Evolutionary conservation across 768 basidiomycete genomes (phyloP).

Genomic region (Coprinellus aureogranulatus): DNA sequence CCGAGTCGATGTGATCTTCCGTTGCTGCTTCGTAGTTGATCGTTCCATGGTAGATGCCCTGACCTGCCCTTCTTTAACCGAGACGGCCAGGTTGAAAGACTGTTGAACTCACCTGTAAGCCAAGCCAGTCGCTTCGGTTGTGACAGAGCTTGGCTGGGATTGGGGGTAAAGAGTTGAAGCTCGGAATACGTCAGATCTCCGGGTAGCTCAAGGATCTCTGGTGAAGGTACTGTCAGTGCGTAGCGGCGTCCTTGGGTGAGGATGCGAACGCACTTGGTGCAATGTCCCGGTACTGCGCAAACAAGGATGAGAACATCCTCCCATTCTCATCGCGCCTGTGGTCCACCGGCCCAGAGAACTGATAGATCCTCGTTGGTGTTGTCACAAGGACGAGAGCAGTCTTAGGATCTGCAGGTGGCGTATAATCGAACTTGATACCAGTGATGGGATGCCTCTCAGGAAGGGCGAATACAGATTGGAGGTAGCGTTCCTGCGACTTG

Average conservation of each 20-base stretch:
- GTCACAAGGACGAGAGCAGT: slow-evolving; percentile 74
- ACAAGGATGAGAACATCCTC: slow-evolving; percentile 70
- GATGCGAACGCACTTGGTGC: slow-evolving; percentile 63
- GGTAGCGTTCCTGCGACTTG: slow-evolving; percentile 81
- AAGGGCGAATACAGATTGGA: slow-evolving; percentile 70
- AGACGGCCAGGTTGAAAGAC: background rate
- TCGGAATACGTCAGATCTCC: slow-evolving; percentile 74
- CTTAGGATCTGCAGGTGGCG: slow-evolving; percentile 61
- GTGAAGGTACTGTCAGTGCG: slow-evolving; percentile 9
- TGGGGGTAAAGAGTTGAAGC: slow-evolving; percentile 74
- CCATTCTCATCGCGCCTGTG: slow-evolving; percentile 71
- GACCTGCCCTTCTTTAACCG: slow-evolving; percentile 43
- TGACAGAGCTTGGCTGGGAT: slow-evolving; percentile 66
- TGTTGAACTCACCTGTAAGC: slow-evolving; percentile 70
- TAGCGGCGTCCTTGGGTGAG: slow-evolving; percentile 16
- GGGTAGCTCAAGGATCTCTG: slow-evolving; percentile 90
- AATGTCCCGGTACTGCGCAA: slow-evolving; percentile 69
- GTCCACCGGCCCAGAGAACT: slow-evolving; percentile 73
- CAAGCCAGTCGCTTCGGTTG: slow-evolving; percentile 80
- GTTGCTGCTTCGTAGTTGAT: slow-evolving; percentile 67
- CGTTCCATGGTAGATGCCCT: slow-evolving; percentile 84
- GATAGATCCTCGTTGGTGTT: slow-evolving; percentile 86
- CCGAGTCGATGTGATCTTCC: slow-evolving; percentile 74
- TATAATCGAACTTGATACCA: slow-evolving; percentile 80
- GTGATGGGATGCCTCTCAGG: slow-evolving; percentile 82